phyloP scores from a whole-genome alignment of 225 moss, liverwort and hornwort species.

The Rhytidiadelphus loreus region DNA sequence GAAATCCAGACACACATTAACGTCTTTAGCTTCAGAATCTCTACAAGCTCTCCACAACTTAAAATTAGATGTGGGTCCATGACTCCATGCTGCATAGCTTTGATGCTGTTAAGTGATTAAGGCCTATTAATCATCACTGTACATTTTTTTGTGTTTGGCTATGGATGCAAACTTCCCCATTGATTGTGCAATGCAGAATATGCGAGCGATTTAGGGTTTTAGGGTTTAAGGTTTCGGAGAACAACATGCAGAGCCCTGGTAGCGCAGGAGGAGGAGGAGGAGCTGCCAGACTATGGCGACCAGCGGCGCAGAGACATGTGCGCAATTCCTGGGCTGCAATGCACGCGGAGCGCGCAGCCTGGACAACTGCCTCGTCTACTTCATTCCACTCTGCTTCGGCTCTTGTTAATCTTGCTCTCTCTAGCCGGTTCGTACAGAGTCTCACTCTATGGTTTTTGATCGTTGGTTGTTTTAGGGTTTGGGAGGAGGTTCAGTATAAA shows the following conservation, averaged over 20 bases:
- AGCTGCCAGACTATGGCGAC: slow-evolving; percentile 70
- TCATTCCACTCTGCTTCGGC: slow-evolving; percentile 53
- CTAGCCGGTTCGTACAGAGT: slow-evolving; percentile 1
- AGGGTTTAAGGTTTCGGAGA: neutral
- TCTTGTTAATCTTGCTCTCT: slow-evolving; percentile 66
- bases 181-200: neutral
- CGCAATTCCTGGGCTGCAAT: slow-evolving; percentile 83
- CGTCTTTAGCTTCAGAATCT: neutral
- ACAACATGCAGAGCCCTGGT: slow-evolving; percentile 24
- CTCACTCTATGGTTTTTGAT: neutral
- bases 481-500: neutral
- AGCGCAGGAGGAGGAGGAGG: slow-evolving; percentile 17
- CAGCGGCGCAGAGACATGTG: slow-evolving; percentile 86
- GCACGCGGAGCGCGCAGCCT: slow-evolving; percentile 57
- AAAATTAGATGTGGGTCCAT: neutral
- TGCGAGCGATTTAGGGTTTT: neutral
- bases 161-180: neutral
- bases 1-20: neutral
- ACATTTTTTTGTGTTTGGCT: neutral
- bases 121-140: neutral
- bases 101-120: neutral
- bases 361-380: slow-evolving; percentile 54
- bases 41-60: neutral
- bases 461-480: neutral
- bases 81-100: neutral